Percentiles rank a stretch among this genome's conserved stretches.
phyloP scores from a whole-genome alignment of 352 stramenopile genomes.

The Blastocystis sp. region DNA sequence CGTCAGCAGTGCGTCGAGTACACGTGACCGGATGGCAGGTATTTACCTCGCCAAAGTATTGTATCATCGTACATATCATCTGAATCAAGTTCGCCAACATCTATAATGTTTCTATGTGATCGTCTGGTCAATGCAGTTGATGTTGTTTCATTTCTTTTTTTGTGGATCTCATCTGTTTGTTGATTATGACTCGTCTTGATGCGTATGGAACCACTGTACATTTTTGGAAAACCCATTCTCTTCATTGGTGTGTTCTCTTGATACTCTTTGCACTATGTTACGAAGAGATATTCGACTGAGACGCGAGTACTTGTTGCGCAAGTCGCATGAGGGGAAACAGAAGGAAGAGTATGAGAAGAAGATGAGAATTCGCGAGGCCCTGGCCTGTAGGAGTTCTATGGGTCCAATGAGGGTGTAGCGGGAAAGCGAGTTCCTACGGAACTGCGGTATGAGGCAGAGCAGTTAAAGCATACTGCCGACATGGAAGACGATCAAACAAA shows the following conservation, averaged over 20 bases:
- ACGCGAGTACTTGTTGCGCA: slow-evolving; percentile 97
- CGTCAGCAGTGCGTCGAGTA: not conserved
- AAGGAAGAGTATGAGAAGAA: slow-evolving; percentile 90
- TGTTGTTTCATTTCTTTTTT: not conserved
- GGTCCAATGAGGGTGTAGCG: slow-evolving; percentile 35
- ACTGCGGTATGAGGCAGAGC: slow-evolving; percentile 80
- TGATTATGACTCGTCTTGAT: not conserved
- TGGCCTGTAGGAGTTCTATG: slow-evolving; percentile 62
- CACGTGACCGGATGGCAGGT: not conserved
- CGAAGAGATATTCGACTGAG: slow-evolving; percentile 86
- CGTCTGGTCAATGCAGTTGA: not conserved
- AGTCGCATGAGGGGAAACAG: slow-evolving; percentile 87
- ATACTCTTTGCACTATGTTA: slow-evolving; percentile 58
- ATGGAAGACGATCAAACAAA: slow-evolving; percentile 77
- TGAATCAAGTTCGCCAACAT: not conserved
- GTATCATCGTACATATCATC: slow-evolving; percentile 20
- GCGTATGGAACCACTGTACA: not conserved
- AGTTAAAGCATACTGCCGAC: slow-evolving; percentile 78
- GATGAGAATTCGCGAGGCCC: slow-evolving; percentile 81
- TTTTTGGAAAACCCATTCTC: not conserved
- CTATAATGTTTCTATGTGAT: not conserved
- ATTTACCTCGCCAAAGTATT: slow-evolving; percentile 33
- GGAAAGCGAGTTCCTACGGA: slow-evolving; percentile 93
- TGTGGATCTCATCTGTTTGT: not conserved
- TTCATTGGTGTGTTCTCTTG: not conserved